Conservation (phyloP, 768 basidiomycete genomes). For the Calocera viscosa region DNA sequence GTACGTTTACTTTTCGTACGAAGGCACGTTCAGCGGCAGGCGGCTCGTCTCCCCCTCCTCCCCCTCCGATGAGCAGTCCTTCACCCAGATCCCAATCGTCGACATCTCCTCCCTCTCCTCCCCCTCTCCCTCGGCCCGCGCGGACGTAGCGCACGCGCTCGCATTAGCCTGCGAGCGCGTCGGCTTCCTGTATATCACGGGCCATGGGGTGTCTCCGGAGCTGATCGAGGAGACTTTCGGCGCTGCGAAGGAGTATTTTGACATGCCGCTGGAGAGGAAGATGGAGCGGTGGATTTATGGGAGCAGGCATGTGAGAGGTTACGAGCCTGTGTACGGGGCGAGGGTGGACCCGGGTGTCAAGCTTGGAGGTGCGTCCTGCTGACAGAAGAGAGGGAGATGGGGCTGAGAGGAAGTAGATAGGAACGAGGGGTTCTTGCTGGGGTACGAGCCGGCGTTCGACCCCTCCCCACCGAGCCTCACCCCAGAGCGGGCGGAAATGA, state of each 20-base stretch:
- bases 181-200: neutral
- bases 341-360: neutral
- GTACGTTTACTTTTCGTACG: neutral
- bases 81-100: neutral
- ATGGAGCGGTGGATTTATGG: neutral
- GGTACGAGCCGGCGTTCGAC: slow-evolving; percentile 2
- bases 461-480: neutral
- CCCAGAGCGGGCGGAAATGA: neutral
- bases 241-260: neutral
- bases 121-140: neutral
- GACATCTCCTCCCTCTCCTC: neutral
- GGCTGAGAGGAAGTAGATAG: neutral
- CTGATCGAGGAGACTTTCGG: neutral
- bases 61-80: neutral
- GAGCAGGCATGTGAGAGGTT: neutral
- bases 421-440: neutral
- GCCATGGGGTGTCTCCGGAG: neutral
- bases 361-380: neutral
- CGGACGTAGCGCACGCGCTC: neutral
- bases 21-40: neutral
- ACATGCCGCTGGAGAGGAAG: neutral
- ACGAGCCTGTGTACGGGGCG: neutral
- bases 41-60: neutral
- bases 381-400: neutral
- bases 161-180: neutral